Evolutionary conservation across 495 filamentous ascomycete species (phyloP), one percentile per base, ranked within the genome.

Genomic region (Trypethelium eluteriae): DNA sequence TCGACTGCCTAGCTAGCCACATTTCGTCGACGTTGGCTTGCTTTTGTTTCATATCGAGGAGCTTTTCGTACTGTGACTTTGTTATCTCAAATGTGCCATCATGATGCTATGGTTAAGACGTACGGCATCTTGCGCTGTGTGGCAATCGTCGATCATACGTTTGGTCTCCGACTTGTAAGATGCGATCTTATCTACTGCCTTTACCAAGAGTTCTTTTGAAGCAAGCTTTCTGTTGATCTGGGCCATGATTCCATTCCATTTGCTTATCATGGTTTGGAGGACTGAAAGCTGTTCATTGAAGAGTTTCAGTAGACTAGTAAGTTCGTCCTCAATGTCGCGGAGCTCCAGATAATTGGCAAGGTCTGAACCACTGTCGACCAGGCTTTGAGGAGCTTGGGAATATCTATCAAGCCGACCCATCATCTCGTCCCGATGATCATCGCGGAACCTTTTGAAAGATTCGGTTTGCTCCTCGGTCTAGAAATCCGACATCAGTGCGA

Each of bases 21-120:
- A 59, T 59, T 18, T 59, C 53, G 36, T 59, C 53, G 32, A 59
- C 53, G 53, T 59, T 59, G 32, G 53, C 53, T 14, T 59, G 53
- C 32, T 59, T 59, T 59, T 59, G 53, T 14, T 59, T 59, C 53
- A 59, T 59, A 14, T 59, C 53, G 53, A 59, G 53, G 36, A 59
- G 53, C 32, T 18, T 59, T 36, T 59, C 36, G 32, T 59, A 59
- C 53, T 59, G 32, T 59, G 53, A 59, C 3, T 35, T 35, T 18
- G 34, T 36, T 35, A 32, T 9, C 7, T 59, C 5, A 7, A 18
- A 59, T 44, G 14, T 6, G n/a, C 25, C 25, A 18, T 53, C 49
- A 14, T n/a, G 32, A 14, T 36, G 11, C 10, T 14, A 10, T 59
- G 34, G 11, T 9, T 7, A 11, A 59, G 18, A 53, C 49, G 10